phyloP scores from a whole-genome alignment of 2,329 filamentous ascomycete species.

The Colletotrichum spaethianum region DNA sequence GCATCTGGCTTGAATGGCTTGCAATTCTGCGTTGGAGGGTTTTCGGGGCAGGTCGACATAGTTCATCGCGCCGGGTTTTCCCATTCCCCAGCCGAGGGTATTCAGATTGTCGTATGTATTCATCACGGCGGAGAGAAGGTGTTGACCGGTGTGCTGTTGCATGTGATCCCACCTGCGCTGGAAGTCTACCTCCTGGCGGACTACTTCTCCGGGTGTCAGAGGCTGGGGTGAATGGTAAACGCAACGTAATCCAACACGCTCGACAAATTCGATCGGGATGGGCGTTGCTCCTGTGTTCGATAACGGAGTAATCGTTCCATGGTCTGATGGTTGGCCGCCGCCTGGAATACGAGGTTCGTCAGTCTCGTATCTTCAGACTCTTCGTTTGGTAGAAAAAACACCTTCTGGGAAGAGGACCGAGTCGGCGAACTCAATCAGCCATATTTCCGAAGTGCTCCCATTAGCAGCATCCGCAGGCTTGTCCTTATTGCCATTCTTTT shows the following conservation, averaged over 20 bases:
- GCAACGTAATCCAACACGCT: slow-evolving; percentile 48
- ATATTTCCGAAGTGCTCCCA: slow-evolving; percentile 40
- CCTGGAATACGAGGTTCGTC: slow-evolving; percentile 37
- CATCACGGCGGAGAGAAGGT: slow-evolving; percentile 51
- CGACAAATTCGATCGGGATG: slow-evolving; percentile 45
- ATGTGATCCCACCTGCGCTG: slow-evolving; percentile 51
- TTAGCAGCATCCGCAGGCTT: slow-evolving; percentile 33
- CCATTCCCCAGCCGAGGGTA: slow-evolving; percentile 51
- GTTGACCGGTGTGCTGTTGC: slow-evolving; percentile 52
- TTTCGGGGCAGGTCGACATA: slow-evolving; percentile 51
- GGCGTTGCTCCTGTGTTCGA: neutral
- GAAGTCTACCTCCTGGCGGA: slow-evolving; percentile 49
- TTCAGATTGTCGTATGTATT: slow-evolving; percentile 44
- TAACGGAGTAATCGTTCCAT: slow-evolving; percentile 44
- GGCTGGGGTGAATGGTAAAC: slow-evolving; percentile 44
- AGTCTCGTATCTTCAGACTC: neutral
- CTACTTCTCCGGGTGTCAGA: slow-evolving; percentile 39
- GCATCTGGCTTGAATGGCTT: slow-evolving; percentile 46
- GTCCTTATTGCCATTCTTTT: slow-evolving; percentile 40
- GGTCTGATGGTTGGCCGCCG: slow-evolving; percentile 50
- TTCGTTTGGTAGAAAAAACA: neutral
- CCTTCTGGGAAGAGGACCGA: slow-evolving; percentile 51
- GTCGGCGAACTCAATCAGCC: slow-evolving; percentile 50
- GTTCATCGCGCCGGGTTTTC: slow-evolving; percentile 46
- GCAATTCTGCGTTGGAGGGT: slow-evolving; percentile 45